Evolutionary conservation across 1,139 yeast genomes (phyloP).

Genomic region (Blastobotrys petasosporus): DNA sequence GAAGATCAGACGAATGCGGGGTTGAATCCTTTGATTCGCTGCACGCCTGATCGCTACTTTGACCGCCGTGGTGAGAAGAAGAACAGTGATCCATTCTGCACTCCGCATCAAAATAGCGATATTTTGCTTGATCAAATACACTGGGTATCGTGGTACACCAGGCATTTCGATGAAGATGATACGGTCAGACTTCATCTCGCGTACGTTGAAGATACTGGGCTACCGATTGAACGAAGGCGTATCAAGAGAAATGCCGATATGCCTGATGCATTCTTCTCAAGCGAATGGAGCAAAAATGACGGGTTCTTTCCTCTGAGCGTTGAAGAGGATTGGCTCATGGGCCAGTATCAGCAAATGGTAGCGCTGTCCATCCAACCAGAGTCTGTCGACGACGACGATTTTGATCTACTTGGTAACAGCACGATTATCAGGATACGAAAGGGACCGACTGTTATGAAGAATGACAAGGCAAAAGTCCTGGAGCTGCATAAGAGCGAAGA

Average conservation of each 20-base stretch:
- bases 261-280: conserved; percentile 51
- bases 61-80: conserved; percentile 45
- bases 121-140: conserved; percentile 57
- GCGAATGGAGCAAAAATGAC: conserved; percentile 65
- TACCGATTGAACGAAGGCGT: conserved; percentile 33
- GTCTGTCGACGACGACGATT: conserved; percentile 51
- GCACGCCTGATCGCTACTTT: conserved; percentile 71
- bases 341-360: conserved; percentile 43
- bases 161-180: conserved; percentile 46
- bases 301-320: conserved; percentile 62
- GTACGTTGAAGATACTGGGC: conserved; percentile 48
- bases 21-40: conserved; percentile 72
- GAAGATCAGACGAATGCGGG: conserved; percentile 66
- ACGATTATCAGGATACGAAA: conserved; percentile 51
- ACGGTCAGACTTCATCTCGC: conserved; percentile 65
- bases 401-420: conserved; percentile 41
- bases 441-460: conserved; percentile 57
- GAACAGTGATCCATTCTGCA: conserved; percentile 74
- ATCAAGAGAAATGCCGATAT: conserved; percentile 20
- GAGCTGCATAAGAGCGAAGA: conserved; percentile 37
- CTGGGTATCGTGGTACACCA: conserved; percentile 76
- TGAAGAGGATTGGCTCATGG: conserved; percentile 56
- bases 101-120: conserved; percentile 57
- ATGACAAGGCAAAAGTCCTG: conserved; percentile 42
- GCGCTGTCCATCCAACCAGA: conserved; percentile 69